Conservation (phyloP, 1,139 yeast species). For the Hyphopichia fennica region DNA sequence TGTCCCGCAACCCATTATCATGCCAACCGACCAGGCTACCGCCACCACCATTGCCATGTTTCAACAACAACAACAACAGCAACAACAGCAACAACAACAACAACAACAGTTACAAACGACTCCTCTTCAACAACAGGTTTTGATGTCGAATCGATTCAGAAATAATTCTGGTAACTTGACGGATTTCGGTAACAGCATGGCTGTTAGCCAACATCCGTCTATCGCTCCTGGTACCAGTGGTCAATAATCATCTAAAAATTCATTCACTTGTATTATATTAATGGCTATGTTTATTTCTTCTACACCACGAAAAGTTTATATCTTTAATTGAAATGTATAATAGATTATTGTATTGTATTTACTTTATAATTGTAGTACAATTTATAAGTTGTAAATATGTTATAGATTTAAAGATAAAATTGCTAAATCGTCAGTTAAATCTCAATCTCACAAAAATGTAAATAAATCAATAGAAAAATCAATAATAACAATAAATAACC, state of each 20-base stretch:
- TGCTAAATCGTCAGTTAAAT: no score
- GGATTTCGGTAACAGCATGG: constrained; percentile 15
- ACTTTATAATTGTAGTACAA: no score
- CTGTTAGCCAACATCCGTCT: constrained; percentile 13
- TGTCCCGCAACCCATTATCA: not conserved
- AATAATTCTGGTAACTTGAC: constrained; percentile 7
- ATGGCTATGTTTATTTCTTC: no score
- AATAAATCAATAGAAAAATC: no score
- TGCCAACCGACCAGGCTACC: constrained; percentile 3
- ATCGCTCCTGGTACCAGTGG: constrained; percentile 9
- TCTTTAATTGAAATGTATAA: no score
- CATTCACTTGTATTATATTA: not conserved
- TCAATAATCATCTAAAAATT: not conserved
- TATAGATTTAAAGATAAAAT: no score
- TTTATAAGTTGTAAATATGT: no score
- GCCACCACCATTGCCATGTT: no score
- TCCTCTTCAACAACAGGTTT: constrained; percentile 4
- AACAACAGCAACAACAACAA: constrained; percentile 7
- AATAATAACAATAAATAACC: no score
- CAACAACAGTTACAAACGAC: constrained; percentile 7
- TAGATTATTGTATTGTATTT: no score
- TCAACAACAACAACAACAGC: constrained; percentile 9
- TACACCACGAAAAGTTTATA: no score
- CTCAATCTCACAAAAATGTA: no score
- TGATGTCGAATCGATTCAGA: not conserved